Conservation (phyloP, 1,139 yeast genomes). For the Geotrichum citri-aurantii region DNA sequence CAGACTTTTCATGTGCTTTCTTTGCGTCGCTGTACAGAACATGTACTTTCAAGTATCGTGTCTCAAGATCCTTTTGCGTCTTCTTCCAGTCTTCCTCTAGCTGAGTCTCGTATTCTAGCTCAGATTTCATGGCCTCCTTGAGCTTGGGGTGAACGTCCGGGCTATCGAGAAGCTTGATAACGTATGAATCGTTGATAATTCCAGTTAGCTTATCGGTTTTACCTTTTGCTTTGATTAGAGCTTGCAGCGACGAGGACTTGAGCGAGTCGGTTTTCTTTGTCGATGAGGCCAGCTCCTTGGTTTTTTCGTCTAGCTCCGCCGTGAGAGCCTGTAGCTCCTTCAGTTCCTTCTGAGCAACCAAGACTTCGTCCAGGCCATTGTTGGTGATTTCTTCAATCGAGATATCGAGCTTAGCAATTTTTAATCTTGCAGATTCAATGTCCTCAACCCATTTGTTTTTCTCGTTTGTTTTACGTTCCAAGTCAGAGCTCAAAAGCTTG, state of each 20-base stretch:
- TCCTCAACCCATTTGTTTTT: constrained; percentile 24
- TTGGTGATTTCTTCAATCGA: constrained; percentile 1
- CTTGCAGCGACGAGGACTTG: constrained; percentile 22
- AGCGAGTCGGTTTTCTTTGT: constrained; percentile 22
- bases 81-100: constrained; percentile 34
- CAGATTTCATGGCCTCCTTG: constrained; percentile 22
- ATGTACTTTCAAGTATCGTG: constrained; percentile 33
- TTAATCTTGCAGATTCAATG: constrained; percentile 19
- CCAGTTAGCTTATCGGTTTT: constrained; percentile 28
- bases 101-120: constrained; percentile 25
- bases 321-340: constrained; percentile 8
- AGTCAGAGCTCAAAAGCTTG: constrained; percentile 25
- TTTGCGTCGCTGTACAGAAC: constrained; percentile 32
- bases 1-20: constrained; percentile 23
- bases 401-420: constrained; percentile 13
- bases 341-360: constrained; percentile 1
- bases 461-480: constrained; percentile 21
- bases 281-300: constrained; percentile 31
- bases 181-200: constrained; percentile 23
- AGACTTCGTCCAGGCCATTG: constrained; percentile 3
- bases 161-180: constrained; percentile 22
- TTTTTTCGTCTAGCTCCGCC: constrained; percentile 38
- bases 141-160: constrained; percentile 24
- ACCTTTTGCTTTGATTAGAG: constrained; percentile 21
- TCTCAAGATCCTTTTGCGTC: constrained; percentile 34